Percentiles rank a stretch among this genome's conserved stretches.
Evolutionary conservation across 495 filamentous ascomycete genomes (phyloP).

Genomic region (Daldinia concentrica): DNA sequence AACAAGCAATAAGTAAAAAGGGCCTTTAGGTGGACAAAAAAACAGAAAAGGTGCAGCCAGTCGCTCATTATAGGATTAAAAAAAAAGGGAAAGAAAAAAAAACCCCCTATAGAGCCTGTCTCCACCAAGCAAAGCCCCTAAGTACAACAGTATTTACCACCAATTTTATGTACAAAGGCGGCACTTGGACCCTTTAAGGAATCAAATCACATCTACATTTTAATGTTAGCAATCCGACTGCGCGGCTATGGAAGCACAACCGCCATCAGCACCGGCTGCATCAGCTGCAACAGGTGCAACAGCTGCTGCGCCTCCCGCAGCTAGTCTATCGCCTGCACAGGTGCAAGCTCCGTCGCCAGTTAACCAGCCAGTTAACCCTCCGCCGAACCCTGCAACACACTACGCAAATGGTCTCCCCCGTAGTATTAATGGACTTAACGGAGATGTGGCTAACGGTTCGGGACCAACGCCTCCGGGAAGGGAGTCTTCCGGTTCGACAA

Average conservation of each 20-base stretch:
- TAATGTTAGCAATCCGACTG: constrained; percentile 18
- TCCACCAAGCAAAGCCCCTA: neutral
- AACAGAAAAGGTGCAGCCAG: neutral
- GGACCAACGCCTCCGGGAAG: constrained; percentile 1
- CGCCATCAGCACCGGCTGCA: neutral
- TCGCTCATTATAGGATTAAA: neutral
- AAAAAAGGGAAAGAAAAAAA: neutral
- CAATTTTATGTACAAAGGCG: constrained; percentile 3
- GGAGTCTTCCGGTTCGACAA: constrained; percentile 7
- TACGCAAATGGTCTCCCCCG: constrained; percentile 38
- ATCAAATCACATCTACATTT: constrained; percentile 11
- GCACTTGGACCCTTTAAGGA: constrained; percentile 11
- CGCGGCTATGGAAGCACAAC: constrained; percentile 31
- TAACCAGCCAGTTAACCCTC: neutral
- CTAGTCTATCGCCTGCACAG: constrained; percentile 4
- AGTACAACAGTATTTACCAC: neutral
- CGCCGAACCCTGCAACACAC: constrained; percentile 12
- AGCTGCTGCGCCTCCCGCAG: constrained; percentile 10
- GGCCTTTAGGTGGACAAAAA: neutral
- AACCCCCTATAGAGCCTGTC: neutral
- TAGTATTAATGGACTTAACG: constrained; percentile 36
- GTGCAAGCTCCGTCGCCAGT: neutral
- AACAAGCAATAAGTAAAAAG: neutral
- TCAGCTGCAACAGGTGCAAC: neutral
- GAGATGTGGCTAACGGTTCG: constrained; percentile 10